A percentile compares a stretch with the other conserved stretches of the same genome.
These are phyloP conservation scores for Sutorius eximius DNA, from an alignment of 1,284 basidiomycete genomes.

Conservation along the genomic window DNA sequence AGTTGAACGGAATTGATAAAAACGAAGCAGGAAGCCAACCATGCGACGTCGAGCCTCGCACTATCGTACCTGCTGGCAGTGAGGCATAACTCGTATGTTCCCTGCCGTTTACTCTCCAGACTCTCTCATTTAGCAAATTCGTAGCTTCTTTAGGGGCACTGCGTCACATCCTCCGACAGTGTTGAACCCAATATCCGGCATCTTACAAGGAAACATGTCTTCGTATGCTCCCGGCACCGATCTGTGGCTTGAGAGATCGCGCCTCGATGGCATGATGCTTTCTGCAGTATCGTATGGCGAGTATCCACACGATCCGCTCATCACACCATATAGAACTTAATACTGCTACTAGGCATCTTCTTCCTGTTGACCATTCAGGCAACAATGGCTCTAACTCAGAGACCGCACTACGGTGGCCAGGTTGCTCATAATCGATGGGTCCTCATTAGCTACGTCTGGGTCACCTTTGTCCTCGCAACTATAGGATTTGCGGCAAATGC, in stretches of 20 bases:
- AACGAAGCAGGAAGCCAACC: not conserved
- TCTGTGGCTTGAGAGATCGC: constrained; percentile 30
- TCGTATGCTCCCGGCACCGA: constrained; percentile 19
- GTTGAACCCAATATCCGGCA: not conserved
- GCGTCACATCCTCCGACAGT: not conserved
- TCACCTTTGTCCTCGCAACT: constrained; percentile 35
- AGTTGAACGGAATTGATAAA: too few relatives aligned
- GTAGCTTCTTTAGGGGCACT: not conserved
- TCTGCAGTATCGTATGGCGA: constrained; percentile 22
- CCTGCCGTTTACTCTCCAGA: not conserved
- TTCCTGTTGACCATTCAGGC: constrained; percentile 25
- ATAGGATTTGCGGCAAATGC: constrained; percentile 33
- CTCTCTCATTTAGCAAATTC: not conserved
- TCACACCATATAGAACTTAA: not conserved
- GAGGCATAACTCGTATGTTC: too few relatives aligned
- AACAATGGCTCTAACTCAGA: constrained; percentile 6
- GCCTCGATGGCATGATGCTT: constrained; percentile 27
- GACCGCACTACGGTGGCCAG: not conserved
- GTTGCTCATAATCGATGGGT: not conserved
- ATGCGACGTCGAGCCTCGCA: not conserved
- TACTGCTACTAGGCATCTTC: constrained; percentile 17
- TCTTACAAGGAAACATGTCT: constrained; percentile 16
- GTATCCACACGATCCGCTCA: not conserved
- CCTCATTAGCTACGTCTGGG: constrained; percentile 24
- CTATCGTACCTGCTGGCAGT: not conserved